Conservation (phyloP, 768 basidiomycete species). For the Mycena maculata region DNA sequence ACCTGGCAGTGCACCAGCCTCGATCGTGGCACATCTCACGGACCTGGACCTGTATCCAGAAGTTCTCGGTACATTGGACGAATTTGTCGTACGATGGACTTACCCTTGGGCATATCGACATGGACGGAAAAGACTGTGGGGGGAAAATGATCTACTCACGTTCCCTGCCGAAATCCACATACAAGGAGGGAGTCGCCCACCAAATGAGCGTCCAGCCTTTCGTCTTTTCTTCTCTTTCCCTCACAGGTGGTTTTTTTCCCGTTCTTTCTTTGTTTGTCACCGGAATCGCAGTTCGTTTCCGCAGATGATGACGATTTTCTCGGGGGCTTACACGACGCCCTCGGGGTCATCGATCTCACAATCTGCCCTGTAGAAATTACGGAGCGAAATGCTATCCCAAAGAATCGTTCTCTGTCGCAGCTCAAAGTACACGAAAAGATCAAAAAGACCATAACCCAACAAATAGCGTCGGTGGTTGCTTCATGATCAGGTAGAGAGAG, state of each 20-base stretch:
- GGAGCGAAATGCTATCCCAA: not conserved
- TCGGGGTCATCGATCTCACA: constrained; percentile 23
- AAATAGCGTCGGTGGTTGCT: constrained; percentile 25
- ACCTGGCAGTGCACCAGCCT: too few species aligned
- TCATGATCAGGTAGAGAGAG: too few species aligned
- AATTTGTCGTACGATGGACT: not conserved
- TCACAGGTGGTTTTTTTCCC: constrained; percentile 9
- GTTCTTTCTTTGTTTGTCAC: not conserved
- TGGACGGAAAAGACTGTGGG: constrained; percentile 20
- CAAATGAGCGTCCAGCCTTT: constrained; percentile 6
- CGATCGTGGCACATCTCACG: not conserved
- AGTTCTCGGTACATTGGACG: constrained; percentile 21
- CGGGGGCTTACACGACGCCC: constrained; percentile 1
- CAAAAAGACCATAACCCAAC: constrained; percentile 30
- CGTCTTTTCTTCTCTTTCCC: constrained; percentile 17
- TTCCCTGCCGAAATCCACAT: not conserved
- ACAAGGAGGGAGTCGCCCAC: not conserved
- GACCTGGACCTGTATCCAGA: constrained; percentile 1
- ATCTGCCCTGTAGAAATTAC: constrained; percentile 4
- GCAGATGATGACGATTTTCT: constrained; percentile 25
- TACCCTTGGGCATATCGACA: not conserved
- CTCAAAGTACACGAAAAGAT: constrained; percentile 25
- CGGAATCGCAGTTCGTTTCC: not conserved
- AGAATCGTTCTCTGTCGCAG: not conserved
- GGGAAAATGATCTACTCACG: not conserved